Evolutionary conservation across 257 asterid genomes (phyloP).

Genomic region (Solanum arcanum): DNA sequence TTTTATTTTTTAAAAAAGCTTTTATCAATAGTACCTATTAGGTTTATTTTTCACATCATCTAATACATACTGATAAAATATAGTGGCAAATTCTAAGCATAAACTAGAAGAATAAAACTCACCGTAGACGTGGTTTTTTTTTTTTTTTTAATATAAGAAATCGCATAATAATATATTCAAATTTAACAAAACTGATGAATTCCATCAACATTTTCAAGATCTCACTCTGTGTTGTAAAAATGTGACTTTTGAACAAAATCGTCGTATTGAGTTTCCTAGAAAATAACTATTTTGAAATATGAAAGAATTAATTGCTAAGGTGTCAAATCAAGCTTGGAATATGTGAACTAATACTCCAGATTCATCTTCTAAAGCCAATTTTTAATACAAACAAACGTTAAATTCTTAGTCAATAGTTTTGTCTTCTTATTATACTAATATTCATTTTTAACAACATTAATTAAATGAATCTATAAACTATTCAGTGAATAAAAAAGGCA

Average conservation of each 20-base stretch:
- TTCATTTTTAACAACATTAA: not conserved
- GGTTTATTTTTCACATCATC: not conserved
- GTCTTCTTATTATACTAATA: not conserved
- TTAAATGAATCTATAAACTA: not conserved
- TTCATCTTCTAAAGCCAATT: not conserved
- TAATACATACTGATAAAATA: too few relatives aligned
- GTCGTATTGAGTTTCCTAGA: not conserved
- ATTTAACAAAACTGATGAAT: not conserved
- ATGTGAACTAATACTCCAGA: not conserved
- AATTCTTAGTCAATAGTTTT: not conserved
- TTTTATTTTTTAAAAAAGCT: not conserved
- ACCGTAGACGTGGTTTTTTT: not conserved
- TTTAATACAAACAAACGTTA: not conserved
- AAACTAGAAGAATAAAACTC: not conserved
- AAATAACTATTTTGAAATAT: not conserved
- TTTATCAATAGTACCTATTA: too few relatives aligned
- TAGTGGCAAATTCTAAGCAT: not conserved
- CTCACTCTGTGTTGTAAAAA: not conserved
- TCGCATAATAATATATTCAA: not conserved
- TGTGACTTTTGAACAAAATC: not conserved
- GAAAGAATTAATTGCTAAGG: not conserved
- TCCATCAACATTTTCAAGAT: not conserved
- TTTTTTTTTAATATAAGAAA: not conserved
- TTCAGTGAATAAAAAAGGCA: not conserved
- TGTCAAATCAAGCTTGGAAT: not conserved